Base-by-base conservation (phyloP, 2,329 filamentous ascomycete species). In the Colletotrichum eremochloae region DNA sequence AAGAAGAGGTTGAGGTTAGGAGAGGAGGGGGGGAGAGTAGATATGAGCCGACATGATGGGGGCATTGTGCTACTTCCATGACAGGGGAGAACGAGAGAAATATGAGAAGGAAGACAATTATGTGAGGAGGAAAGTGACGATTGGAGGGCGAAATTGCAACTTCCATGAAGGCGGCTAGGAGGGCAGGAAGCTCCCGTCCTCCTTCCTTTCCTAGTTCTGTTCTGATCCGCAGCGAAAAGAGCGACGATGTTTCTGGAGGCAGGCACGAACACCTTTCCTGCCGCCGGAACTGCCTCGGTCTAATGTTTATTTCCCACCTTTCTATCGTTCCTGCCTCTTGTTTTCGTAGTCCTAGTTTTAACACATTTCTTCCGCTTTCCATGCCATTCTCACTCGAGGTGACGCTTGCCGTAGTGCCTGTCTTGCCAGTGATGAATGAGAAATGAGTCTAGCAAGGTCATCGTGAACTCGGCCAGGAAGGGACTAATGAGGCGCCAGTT, bases 11-110 rank as follows among this genome's bases (percentile, higher is more conserved):
- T 5, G 55, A 29, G 24, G 55, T 42, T 24, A 18, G 53, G 55
- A 11, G n/a, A 6, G 42, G 3, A 31, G 31, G 1, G 38, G 15
- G 2, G 33, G 38, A 2, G n/a, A 8, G 31, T 44, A 63, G 36
- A 63, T 63, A 38, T 71, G 53, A n/a, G 14, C 66, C 31, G 14
- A 11, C 42, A 56, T n/a, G 29, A 1, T 29, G 31, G 33, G 40
- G 40, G 5, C 9, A 1, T 6, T 31, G 18, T 29, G 67, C 46
- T 44, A 9, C 29, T 60, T 55, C 53, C 62, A 24, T 31, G 20
- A 33, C 20, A 14, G 4, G 20, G 36, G 20, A 6, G 15, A 4
- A 8, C 4, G 20, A 29, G 20, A 6, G 15, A 4, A 8, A 18
- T 18, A 18, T 31, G 46, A 48, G 33, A 36, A 31, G 38, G 31